Evolutionary conservation across 2,329 filamentous ascomycete species (phyloP), one percentile per base, ranked within the genome.

Genomic region (Westerdykella ornata): DNA sequence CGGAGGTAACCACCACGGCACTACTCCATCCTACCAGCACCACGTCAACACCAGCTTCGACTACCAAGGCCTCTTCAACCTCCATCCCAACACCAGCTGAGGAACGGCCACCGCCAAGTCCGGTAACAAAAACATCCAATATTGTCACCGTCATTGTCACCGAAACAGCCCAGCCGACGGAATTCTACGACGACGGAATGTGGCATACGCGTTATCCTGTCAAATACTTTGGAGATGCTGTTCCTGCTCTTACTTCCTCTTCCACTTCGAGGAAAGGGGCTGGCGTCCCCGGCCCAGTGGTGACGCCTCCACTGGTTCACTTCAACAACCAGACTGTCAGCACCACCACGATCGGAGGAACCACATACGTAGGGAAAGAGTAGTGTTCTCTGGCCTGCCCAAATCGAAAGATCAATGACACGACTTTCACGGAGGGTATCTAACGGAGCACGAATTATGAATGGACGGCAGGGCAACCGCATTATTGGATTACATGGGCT

Each of bases 131-230:
- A 6, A 51, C 51, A 44, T 51, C 60, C 2, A 56, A 55, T 20
- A 46, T 63, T 28, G 46, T 62, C 7, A 62, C 59, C 12, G 48
- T 65, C 28, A 59, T 58, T 2, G 46, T 61, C 12, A 56, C 61
- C 2, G 45, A 52, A 17, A 43, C 50, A 8, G 45, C 48, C 6
- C 52, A 42, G 7, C 53, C 64, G 7, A 65, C 61, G 2, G 49
- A 60, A 26, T 71, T 67, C 54, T 72, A 71, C 42, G 69, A 71
- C 42, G 52, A 68, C 38, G 69, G 69, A n/a, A 49, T 67, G 52
- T 72, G 68, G 68, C 68, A 71, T 44, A 72, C 69, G 5, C 55
- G 45, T 16, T 72, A 72, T 46, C 51, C 54, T 0, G 47, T 68
- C 44, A 66, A 67, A 46, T 60, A 56, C 7, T 62, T 57, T 29